A percentile compares a stretch with the other conserved stretches of the same genome.
Evolutionary conservation across 2,329 filamentous ascomycete genomes (phyloP).

Genomic region (Chrysoporthe austroafricana): DNA sequence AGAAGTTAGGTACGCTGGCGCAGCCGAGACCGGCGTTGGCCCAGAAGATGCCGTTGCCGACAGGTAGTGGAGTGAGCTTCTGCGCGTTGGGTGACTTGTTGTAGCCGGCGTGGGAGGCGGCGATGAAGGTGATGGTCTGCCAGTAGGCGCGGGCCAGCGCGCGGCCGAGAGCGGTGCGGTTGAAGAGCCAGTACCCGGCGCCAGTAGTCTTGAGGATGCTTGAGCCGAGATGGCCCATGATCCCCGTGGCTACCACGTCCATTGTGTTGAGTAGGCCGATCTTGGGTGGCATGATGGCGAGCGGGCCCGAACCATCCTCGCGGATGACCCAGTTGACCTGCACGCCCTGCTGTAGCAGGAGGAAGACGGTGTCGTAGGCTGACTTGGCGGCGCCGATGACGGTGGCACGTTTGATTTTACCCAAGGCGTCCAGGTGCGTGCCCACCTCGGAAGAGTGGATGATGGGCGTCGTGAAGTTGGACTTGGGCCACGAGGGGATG

Average conservation of each 20-base stretch:
- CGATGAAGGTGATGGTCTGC: too few species aligned
- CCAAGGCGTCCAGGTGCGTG: slow-evolving; percentile 39
- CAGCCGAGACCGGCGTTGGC: slow-evolving; percentile 37
- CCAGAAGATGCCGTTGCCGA: slow-evolving; percentile 40
- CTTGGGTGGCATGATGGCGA: slow-evolving; percentile 52
- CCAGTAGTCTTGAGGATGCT: too few species aligned
- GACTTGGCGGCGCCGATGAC: slow-evolving; percentile 66
- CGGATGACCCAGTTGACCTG: slow-evolving; percentile 63
- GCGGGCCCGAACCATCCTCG: slow-evolving; percentile 57
- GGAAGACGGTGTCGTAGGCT: slow-evolving; percentile 65
- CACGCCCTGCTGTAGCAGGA: slow-evolving; percentile 56
- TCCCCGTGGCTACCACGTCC: slow-evolving; percentile 21
- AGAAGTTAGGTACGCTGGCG: slow-evolving; percentile 40
- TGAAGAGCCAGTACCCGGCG: too few species aligned
- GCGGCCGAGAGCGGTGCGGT: too few species aligned
- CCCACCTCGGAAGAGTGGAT: slow-evolving; percentile 62
- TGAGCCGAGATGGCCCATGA: too few species aligned
- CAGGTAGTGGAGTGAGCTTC: slow-evolving; percentile 14
- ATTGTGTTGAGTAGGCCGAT: slow-evolving; percentile 38
- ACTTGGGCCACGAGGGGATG: slow-evolving; percentile 54
- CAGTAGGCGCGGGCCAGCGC: too few species aligned
- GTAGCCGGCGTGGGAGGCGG: too few species aligned
- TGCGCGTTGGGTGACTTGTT: too few species aligned
- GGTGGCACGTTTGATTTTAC: slow-evolving; percentile 41
- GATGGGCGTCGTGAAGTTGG: slow-evolving; percentile 53